These are phyloP conservation scores for Eutypa lata DNA, from an alignment of 2,329 filamentous ascomycete species.

Conservation along the genomic window DNA sequence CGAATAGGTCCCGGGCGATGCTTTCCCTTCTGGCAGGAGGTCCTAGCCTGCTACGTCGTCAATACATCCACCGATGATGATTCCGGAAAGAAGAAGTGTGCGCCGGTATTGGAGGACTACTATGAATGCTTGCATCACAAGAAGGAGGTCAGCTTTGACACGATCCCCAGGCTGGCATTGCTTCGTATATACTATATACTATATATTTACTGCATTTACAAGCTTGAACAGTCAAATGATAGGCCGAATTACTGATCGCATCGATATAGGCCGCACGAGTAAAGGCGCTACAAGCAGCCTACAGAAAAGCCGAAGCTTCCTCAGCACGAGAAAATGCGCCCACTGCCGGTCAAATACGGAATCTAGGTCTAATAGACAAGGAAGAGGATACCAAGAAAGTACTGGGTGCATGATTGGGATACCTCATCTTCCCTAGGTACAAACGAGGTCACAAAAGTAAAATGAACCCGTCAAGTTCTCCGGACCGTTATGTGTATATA, in stretches of 20 bases:
- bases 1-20: conserved; percentile 66
- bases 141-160: conserved; percentile 74
- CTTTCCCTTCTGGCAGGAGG: conserved; percentile 99
- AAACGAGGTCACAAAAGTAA: not conserved
- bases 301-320: conserved; percentile 73
- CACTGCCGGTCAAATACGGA: conserved; percentile 81
- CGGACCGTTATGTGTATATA: conserved; percentile 21
- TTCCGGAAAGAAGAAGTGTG: conserved; percentile 83
- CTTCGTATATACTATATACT: too few relatives aligned
- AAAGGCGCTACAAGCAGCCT: conserved; percentile 75
- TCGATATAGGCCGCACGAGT: conserved; percentile 68
- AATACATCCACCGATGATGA: conserved; percentile 79
- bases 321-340: conserved; percentile 77
- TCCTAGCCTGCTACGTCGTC: conserved; percentile 96
- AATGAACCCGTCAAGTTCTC: not conserved
- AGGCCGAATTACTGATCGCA: conserved; percentile 6
- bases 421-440: not conserved
- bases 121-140: conserved; percentile 98
- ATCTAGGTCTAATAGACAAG: conserved; percentile 78
- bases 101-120: conserved; percentile 86
- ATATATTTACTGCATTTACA: not conserved
- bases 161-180: not conserved
- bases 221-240: not conserved
- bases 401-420: conserved; percentile 31
- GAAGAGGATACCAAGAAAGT: conserved; percentile 73